These are phyloP conservation scores for Goffeauzyma gilvescens DNA, from an alignment of 768 basidiomycete genomes.

Conservation along the genomic window DNA sequence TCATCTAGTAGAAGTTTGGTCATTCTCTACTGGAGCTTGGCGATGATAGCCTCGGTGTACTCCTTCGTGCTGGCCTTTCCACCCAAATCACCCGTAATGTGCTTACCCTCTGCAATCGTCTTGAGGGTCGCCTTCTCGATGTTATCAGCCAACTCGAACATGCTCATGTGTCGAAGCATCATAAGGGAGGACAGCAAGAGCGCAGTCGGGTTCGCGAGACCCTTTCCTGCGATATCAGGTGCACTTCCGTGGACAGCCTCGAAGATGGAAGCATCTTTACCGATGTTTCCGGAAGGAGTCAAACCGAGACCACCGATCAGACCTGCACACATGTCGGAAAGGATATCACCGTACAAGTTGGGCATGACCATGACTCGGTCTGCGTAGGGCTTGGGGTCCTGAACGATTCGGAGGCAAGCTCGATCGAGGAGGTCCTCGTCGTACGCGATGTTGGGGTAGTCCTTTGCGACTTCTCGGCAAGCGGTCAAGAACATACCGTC, in stretches of 20 bases:
- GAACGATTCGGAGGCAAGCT: slow-evolving; percentile 80
- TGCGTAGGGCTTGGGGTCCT: slow-evolving; percentile 78
- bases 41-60: slow-evolving; percentile 73
- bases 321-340: slow-evolving; percentile 96
- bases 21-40: slow-evolving; percentile 42
- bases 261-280: slow-evolving; percentile 96
- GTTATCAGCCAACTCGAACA: slow-evolving; percentile 59
- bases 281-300: slow-evolving; percentile 95
- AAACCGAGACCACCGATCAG: slow-evolving; percentile 93
- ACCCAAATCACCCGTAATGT: slow-evolving; percentile 86
- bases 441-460: slow-evolving; percentile 79
- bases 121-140: slow-evolving; percentile 85
- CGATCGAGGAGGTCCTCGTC: slow-evolving; percentile 95
- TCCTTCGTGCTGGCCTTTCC: slow-evolving; percentile 77
- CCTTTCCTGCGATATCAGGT: slow-evolving; percentile 85
- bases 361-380: slow-evolving; percentile 99
- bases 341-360: slow-evolving; percentile 66
- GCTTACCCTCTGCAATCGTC: slow-evolving; percentile 94
- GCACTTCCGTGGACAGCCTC: slow-evolving; percentile 99
- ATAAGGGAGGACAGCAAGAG: slow-evolving; percentile 82
- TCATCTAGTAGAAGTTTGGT: too few species aligned
- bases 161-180: slow-evolving; percentile 96
- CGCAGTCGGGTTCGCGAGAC: slow-evolving; percentile 88
- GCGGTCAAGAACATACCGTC: slow-evolving; percentile 99
- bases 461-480: slow-evolving; percentile 86